Base-by-base conservation (phyloP, 2,329 filamentous ascomycete species). In the Phialocephala sp. region DNA sequence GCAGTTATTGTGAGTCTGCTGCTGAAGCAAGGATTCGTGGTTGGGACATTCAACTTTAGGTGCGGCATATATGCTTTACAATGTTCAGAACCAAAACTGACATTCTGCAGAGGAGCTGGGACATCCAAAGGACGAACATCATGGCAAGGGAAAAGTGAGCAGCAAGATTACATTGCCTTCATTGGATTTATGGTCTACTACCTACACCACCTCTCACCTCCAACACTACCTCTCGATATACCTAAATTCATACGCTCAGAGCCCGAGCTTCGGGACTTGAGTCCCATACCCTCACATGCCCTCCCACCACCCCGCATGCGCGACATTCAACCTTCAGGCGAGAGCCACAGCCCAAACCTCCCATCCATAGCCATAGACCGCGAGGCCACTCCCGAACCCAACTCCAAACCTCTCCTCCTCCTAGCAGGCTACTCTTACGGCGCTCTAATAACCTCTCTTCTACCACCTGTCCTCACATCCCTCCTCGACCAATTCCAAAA, bases 391-490 rank as follows among this genome's bases (percentile, higher is more conserved):
- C 18, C 39, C 11, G 9, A 27, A 24, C 2, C 27, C 8, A 60
- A 59, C 24, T 14, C 55, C 56, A 62, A 68, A 24, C 64, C 72
- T 77, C 2, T 82, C 57, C 74, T 89, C 2, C 73, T 97, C 5
- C 81, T 95, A 8, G 90, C 86, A 1, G 94, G 94, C 14, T 97
- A 97, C 77, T 97, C 93, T 0, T 97, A 97, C 77, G 95, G 95
- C 52, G 92, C 93, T 4, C 85, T 97, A 74, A 86, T 98, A 45
- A 88, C 92, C 1, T 88, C 86, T 0, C 87, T 90, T 64, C 83
- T 97, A 0, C 92, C 93, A 0, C 82, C 87, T 0, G 78, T 82
- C 0, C 65, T 77, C 0, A 73, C 73, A 8, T 66, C 71, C 63
- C 68, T 76, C 9, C 64, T 89, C 41, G 76, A 81, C 12, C 77